A percentile compares a stretch with the other conserved stretches of the same genome.
Conservation (phyloP, 2,329 filamentous ascomycete species). For the Nigrograna mackinnonii region DNA sequence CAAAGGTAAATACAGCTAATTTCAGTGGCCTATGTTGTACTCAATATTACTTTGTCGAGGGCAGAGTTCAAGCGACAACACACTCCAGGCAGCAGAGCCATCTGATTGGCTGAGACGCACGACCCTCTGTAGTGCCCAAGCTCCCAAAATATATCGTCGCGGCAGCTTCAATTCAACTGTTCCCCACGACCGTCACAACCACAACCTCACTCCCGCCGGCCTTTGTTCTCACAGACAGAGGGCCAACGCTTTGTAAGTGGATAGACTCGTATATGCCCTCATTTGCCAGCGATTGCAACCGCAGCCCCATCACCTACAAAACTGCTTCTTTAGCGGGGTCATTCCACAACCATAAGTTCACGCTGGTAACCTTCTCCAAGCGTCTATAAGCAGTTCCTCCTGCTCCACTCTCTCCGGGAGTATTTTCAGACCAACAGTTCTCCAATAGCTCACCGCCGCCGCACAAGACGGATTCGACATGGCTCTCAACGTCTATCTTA, state of each 20-base stretch:
- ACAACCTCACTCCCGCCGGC: too few relatives aligned
- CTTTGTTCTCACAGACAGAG: too few relatives aligned
- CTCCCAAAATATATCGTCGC: too few relatives aligned
- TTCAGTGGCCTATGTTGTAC: neutral
- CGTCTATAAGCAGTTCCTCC: too few relatives aligned
- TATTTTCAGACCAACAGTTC: neutral
- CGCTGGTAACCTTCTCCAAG: too few relatives aligned
- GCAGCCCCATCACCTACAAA: too few relatives aligned
- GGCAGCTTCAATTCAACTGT: too few relatives aligned
- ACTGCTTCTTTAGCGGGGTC: too few relatives aligned
- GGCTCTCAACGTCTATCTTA: constrained; percentile 48
- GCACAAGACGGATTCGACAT: constrained; percentile 22
- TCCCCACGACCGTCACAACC: neutral
- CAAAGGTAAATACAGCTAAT: neutral
- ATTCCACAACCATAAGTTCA: too few relatives aligned
- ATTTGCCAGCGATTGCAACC: too few relatives aligned
- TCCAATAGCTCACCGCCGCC: neutral
- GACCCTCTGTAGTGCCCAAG: neutral
- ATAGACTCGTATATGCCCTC: too few relatives aligned
- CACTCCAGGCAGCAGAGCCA: neutral
- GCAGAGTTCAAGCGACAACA: neutral
- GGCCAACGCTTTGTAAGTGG: too few relatives aligned
- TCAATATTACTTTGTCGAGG: neutral
- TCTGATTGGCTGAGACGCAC: neutral
- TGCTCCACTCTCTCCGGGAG: neutral